phyloP scores from a whole-genome alignment of 2,329 filamentous ascomycete species.

The Chrysosporium queenslandicum region DNA sequence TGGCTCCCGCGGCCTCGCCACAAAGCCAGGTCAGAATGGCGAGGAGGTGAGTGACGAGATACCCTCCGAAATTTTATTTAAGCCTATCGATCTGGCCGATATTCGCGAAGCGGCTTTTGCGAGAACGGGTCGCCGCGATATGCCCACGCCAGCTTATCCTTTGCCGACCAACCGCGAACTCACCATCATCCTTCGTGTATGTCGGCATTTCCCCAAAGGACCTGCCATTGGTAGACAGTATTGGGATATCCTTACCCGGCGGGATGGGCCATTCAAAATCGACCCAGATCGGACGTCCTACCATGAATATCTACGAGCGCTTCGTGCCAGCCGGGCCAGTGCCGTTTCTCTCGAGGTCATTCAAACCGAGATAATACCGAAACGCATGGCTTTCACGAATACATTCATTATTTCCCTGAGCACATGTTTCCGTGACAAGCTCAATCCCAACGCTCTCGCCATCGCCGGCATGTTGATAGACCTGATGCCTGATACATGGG shows the following conservation, averaged over 20 bases:
- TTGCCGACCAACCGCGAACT: conserved; percentile 49
- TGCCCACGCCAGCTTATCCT: conserved; percentile 29
- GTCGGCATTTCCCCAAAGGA: conserved; percentile 44
- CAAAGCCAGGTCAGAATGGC: conserved; percentile 24
- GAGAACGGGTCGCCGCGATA: neutral
- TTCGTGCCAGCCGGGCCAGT: conserved; percentile 58
- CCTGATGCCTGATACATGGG: conserved; percentile 24
- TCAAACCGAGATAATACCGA: conserved; percentile 40
- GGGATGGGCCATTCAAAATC: conserved; percentile 43
- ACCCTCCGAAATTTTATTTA: conserved; percentile 25
- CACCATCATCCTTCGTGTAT: conserved; percentile 57
- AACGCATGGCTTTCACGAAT: conserved; percentile 36
- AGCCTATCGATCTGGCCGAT: conserved; percentile 23
- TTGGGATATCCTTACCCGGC: conserved; percentile 61
- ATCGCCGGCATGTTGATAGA: conserved; percentile 54
- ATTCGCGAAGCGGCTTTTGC: conserved; percentile 1
- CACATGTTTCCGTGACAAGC: conserved; percentile 64
- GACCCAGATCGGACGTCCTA: conserved; percentile 63
- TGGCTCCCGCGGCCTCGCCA: neutral
- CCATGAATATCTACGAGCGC: conserved; percentile 55
- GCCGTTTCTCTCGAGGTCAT: conserved; percentile 52
- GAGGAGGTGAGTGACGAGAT: conserved; percentile 15
- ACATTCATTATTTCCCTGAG: conserved; percentile 65
- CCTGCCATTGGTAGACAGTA: conserved; percentile 59
- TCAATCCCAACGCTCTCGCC: conserved; percentile 58